Base-by-base conservation (phyloP, 768 basidiomycete species). In the Hygrophoropsis aurantiaca region DNA sequence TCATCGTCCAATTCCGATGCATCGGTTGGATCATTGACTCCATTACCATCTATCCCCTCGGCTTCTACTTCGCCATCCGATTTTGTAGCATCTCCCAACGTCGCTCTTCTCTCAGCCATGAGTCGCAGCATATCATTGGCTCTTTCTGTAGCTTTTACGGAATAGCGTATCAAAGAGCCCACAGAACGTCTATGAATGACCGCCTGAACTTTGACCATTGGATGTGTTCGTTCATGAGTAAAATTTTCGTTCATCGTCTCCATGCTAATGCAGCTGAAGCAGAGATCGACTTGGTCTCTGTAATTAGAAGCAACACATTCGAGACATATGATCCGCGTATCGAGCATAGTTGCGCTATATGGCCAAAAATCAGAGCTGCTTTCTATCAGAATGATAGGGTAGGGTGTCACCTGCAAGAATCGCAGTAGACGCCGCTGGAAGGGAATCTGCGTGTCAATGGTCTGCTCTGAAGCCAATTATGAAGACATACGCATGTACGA, bases 401-500 rank as follows among this genome's bases (percentile, higher is more conserved):
- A 6, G 27, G 13, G 7, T 30, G 7, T 6, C 13, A 30, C 13
- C 19, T n/a, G 23, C 52, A 55, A 48, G 11, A 51, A 40, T 36
- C 58, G 53, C 27, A 41, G 5, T 16, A 13, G 3, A 39, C 34
- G 16, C 37, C 37, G 7, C 44, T 46, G 20, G 1, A 15, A 37
- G 11, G 11, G 1, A 20, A 25, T 11, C 34, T 19, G 26, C n/a
- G 5, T 13, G 26, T 16, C 15, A 18, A 11, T n/a, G 26, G 4
- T n/a, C 20, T 19, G 21, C n/a, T 20, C 19, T 33, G 5, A 34
- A 11, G 19, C 5, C 34, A 24, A 21, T 18, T 42, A 15, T 36
- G 15, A 44, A 10, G 21, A 54, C 65, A 52, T 49, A 65, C 63
- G 45, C 44, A 46, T 65, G 61, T 11, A 53, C 52, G 16, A 54